phyloP scores from a whole-genome alignment of 495 filamentous ascomycete genomes.

The Penicillium herquei region DNA sequence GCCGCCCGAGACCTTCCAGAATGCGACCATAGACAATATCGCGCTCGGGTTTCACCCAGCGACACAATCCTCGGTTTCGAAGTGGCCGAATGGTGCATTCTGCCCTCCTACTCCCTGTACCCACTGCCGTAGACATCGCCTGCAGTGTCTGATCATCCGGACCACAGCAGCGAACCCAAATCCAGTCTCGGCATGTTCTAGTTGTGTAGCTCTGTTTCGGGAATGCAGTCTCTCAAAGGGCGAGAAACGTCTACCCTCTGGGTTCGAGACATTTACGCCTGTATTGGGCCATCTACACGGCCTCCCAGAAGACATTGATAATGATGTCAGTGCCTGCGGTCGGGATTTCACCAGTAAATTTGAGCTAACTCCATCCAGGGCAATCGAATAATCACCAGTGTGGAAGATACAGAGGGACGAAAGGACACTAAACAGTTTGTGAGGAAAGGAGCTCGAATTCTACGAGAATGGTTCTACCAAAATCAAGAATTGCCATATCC shows the following conservation, averaged over 20 bases:
- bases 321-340: slow-evolving; percentile 8
- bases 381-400: background rate
- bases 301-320: slow-evolving; percentile 35
- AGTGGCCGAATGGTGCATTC: slow-evolving; percentile 46
- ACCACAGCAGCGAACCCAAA: slow-evolving; percentile 48
- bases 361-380: background rate
- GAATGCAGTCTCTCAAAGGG: slow-evolving; percentile 64
- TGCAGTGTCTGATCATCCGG: slow-evolving; percentile 47
- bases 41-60: background rate
- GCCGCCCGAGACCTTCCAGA: background rate
- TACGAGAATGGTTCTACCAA: slow-evolving; percentile 42
- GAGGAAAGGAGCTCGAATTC: slow-evolving; percentile 48
- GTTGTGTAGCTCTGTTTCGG: slow-evolving; percentile 72
- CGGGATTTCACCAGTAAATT: background rate
- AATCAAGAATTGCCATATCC: slow-evolving; percentile 48
- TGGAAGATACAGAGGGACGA: slow-evolving; percentile 11
- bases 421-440: slow-evolving; percentile 58
- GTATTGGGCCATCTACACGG: slow-evolving; percentile 43
- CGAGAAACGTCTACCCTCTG: slow-evolving; percentile 41
- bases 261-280: slow-evolving; percentile 46
- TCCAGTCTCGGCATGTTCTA: slow-evolving; percentile 65
- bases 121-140: slow-evolving; percentile 40
- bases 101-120: slow-evolving; percentile 38
- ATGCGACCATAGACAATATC: background rate
- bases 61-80: slow-evolving; percentile 25